A percentile compares a stretch with the other conserved stretches of the same genome.
phyloP scores from a whole-genome alignment of 768 basidiomycete genomes.

The Pleurotus pulmonarius region DNA sequence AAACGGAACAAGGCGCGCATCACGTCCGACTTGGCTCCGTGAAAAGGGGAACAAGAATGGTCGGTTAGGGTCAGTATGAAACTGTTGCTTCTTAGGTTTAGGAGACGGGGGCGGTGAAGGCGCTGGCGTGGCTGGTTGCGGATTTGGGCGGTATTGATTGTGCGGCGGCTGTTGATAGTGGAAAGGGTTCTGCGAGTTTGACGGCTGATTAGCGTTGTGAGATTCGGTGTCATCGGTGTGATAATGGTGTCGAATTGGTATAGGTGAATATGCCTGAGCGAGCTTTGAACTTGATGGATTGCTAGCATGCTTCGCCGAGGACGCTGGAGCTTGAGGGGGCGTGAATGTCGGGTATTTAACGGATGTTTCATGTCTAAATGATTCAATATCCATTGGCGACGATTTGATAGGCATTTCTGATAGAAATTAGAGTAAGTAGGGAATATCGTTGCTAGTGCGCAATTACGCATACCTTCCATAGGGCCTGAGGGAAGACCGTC shows the following conservation, averaged over 20 bases:
- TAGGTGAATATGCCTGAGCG: slow-evolving; percentile 88
- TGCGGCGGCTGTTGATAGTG: slow-evolving; percentile 12
- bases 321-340: slow-evolving; percentile 45
- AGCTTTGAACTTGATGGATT: slow-evolving; percentile 54
- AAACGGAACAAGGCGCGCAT: slow-evolving; percentile 79
- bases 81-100: slow-evolving; percentile 97
- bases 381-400: slow-evolving; percentile 84
- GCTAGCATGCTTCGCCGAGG: slow-evolving; percentile 24
- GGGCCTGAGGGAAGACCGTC: slow-evolving; percentile 66
- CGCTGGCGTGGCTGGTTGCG: slow-evolving; percentile 84
- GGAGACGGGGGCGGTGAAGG: slow-evolving; percentile 80
- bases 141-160: slow-evolving; percentile 36
- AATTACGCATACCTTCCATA: slow-evolving; percentile 28
- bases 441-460: neutral
- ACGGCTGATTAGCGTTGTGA: slow-evolving; percentile 37
- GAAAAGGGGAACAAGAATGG: slow-evolving; percentile 98
- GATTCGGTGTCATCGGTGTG: slow-evolving; percentile 75
- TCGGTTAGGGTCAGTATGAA: slow-evolving; percentile 91
- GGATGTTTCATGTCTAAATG: slow-evolving; percentile 85
- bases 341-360: slow-evolving; percentile 96
- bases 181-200: slow-evolving; percentile 21
- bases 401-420: slow-evolving; percentile 70
- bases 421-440: slow-evolving; percentile 24
- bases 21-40: slow-evolving; percentile 44
- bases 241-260: slow-evolving; percentile 92